These are phyloP conservation scores for Magnolia changhungtana DNA, from an alignment of 164 flowering plant genomes.

Conservation along the genomic window DNA sequence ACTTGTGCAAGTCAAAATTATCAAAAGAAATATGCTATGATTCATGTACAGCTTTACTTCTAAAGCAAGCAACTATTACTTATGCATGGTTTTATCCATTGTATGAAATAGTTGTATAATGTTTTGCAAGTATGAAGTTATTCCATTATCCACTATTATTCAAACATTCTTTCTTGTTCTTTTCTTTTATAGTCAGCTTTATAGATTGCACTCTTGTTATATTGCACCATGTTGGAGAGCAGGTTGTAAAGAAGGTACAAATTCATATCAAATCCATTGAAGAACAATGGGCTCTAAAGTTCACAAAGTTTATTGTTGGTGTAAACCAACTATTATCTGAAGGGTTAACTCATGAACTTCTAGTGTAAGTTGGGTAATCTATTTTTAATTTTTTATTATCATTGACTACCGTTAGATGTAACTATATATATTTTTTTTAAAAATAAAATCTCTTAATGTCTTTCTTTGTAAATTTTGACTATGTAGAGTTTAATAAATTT, in stretches of 20 bases:
- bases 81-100: background rate
- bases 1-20: no score
- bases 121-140: background rate
- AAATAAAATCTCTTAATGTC: background rate
- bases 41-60: no score
- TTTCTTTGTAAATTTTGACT: background rate
- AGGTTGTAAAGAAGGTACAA: slow-evolving; percentile 61
- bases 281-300: slow-evolving; percentile 75
- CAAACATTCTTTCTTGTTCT: background rate
- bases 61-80: no score
- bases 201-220: background rate
- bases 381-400: background rate
- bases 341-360: slow-evolving; percentile 87
- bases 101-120: background rate
- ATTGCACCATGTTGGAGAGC: slow-evolving; percentile 6
- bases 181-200: background rate
- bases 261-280: slow-evolving; percentile 46
- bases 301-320: slow-evolving; percentile 61
- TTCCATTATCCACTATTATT: background rate
- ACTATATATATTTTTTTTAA: background rate
- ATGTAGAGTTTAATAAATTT: background rate
- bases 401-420: background rate
- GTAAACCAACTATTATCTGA: slow-evolving; percentile 64
- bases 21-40: no score
- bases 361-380: slow-evolving; percentile 51